Evolutionary conservation across 352 stramenopile genomes (phyloP), one percentile per base, ranked within the genome.

Genomic region (Globisporangium ultimum): DNA sequence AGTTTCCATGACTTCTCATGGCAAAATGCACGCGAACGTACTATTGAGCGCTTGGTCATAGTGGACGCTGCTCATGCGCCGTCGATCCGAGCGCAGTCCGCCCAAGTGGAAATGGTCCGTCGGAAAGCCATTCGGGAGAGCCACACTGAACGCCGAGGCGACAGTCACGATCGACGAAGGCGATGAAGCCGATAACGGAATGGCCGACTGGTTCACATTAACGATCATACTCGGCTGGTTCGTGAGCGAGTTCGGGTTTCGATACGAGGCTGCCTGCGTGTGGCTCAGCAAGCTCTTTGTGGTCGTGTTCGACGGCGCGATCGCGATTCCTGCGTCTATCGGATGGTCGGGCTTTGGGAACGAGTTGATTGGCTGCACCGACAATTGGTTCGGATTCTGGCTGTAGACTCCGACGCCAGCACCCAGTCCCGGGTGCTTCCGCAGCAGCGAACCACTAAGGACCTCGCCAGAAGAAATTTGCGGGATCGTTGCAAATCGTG

Each of bases 51-150:
- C 58, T 17, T 77, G 70, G 24, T 89, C 80, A 48, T 86, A 89
- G 41, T 86, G 80, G 15, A 87, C 67, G 24, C 71, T 87, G 46
- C 56, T 74, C 42, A 87, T 57, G 0, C 76, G 62, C 14, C 80
- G 61, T 36, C 78, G 69, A 20, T 84, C 74, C 2, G 68, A 79
- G 0, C 74, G 70, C n/a, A 80, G 47, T 6, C 68, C 61, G 2
- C 66, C 70, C 24, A 78, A 49, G 17, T 81, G 72, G 4, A 74
- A 58, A 13, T 78, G 67, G 12, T 83, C 78, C 6, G 56, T 47
- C 15, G 28, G 15, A 22, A 60, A 63, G 1, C 55, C 66, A 41
- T 59, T 70, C 13, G 57, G 56, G 4, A 72, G 48, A 14, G 66
- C 65, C 6, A 53, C 59, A 34, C 62, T 59, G 17, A 79, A 68